Base-by-base conservation (phyloP, 1,139 yeast genomes). In the Ogataea hybrid region DNA sequence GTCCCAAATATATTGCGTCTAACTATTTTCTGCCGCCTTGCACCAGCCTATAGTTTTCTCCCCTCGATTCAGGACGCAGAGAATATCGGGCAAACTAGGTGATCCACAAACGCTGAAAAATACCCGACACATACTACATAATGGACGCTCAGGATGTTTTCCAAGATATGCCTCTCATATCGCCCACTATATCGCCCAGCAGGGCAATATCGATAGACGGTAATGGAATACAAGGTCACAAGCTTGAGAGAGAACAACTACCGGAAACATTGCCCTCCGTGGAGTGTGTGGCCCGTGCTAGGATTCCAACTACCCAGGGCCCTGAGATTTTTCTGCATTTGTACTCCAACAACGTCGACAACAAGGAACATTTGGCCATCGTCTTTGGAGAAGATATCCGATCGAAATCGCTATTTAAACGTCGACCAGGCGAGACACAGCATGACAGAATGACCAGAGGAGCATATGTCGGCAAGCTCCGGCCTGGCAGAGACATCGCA, bases 361-460 rank as follows among this genome's bases (percentile, higher is more conserved):
- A 79, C 46, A 94, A 94, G 64, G 99, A 94, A 64, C 99, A 94
- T 65, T 70, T 94, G 56, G 98, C 98, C 8, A 92, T 94, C 47
- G 98, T 92, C 3, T 92, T 92, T 66, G 97, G 98, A 8, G 96
- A 88, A 58, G 85, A 85, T 53, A 81, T 94, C 39, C 73, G 95
- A 51, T 87, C 96, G 4, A 73, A 76, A 59, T 70, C 90, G 2
- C 69, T 94, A 42, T 92, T 79, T 64, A 75, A 70, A 31, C 69
- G 88, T 38, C 68, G 69, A 0, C 46, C 48, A 8, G 78, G 79
- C 33, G 99, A 92, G 53, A 71, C 96, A 0, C 97, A 89, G 63
- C 84, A 79, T 56, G 97, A 88, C 58, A 69, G 98, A 52, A 92
- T 92, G 97, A 88, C 95, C 12, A 73, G 98, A 53, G 99, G 99